Base-by-base conservation (phyloP, 495 filamentous ascomycete genomes). In the Rostrohypoxylon terebratum region DNA sequence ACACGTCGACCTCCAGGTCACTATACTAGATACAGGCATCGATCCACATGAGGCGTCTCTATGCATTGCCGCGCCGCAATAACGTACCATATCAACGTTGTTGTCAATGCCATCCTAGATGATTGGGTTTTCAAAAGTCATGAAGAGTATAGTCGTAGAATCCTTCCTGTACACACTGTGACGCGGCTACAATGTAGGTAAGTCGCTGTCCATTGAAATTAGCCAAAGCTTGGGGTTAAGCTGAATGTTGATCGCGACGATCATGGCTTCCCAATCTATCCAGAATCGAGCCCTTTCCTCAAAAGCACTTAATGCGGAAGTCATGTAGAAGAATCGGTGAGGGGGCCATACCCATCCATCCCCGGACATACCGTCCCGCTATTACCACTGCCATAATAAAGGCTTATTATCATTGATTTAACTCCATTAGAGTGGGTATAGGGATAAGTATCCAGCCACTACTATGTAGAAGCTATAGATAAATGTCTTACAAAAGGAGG, bases 221-320 rank as follows among this genome's bases (percentile, higher is more conserved):
- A 25, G 48, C 23, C 48, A 53, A 31, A 5, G 48, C 28, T 31
- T 31, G 28, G 11, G 48, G 23, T 45, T 11, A 28, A 53, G 48
- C 48, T 53, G 48, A 53, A 53, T 31, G 23, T 14, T 53, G 48
- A 53, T 28, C 21, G 2, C 23, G 47, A 53, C 48, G 48, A 53
- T 53, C 23, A 53, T n/a, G 2, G 7, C 11, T 10, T 14, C 48
- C 13, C 48, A 11, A 31, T 53, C 2, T 31, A 31, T 31, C 21
- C 23, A 28, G 28, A 53, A 14, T 13, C 31, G 28, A 53, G 48
- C 48, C 47, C 18, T 20, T 5, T n/a, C 16, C 16, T n/a, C 42
- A 13, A 45, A 45, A 8, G n/a, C 18, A 6, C 42, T 45, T 9
- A n/a, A 45, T 20, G 4, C 42, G 16, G 16, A 45, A 45, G 16